Evolutionary conservation across 768 basidiomycete genomes (phyloP).

Genomic region (Xerocomellus intermedius): DNA sequence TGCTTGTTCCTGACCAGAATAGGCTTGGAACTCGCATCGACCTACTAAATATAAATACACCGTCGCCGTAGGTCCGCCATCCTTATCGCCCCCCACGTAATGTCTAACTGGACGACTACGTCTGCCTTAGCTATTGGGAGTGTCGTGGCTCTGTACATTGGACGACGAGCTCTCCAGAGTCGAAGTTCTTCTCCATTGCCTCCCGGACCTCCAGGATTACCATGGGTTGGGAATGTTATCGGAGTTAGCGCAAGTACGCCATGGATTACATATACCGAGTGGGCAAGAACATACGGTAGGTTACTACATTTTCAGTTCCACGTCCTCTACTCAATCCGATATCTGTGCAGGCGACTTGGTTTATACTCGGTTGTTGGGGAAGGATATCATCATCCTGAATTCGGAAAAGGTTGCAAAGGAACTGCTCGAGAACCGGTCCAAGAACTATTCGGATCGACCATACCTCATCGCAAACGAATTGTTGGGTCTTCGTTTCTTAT

Average conservation of each 20-base stretch:
- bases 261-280: not conserved
- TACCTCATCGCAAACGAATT: not conserved
- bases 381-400: constrained; percentile 11
- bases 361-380: not conserved
- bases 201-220: constrained; percentile 1
- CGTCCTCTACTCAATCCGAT: not conserved
- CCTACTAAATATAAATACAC: too few species aligned
- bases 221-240: not conserved
- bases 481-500: not conserved
- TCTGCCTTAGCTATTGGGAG: not conserved
- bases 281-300: constrained; percentile 5
- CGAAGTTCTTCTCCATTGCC: not conserved
- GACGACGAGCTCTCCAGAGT: not conserved
- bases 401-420: constrained; percentile 8
- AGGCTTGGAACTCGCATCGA: too few species aligned
- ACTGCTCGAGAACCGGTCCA: constrained; percentile 2
- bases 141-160: not conserved
- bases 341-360: not conserved
- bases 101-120: not conserved
- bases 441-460: constrained; percentile 12
- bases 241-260: not conserved
- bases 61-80: too few species aligned
- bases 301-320: not conserved
- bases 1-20: too few species aligned
- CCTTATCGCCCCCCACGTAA: not conserved